phyloP scores from a whole-genome alignment of 1,284 basidiomycete genomes.

The Sanghuangporus baumii region DNA sequence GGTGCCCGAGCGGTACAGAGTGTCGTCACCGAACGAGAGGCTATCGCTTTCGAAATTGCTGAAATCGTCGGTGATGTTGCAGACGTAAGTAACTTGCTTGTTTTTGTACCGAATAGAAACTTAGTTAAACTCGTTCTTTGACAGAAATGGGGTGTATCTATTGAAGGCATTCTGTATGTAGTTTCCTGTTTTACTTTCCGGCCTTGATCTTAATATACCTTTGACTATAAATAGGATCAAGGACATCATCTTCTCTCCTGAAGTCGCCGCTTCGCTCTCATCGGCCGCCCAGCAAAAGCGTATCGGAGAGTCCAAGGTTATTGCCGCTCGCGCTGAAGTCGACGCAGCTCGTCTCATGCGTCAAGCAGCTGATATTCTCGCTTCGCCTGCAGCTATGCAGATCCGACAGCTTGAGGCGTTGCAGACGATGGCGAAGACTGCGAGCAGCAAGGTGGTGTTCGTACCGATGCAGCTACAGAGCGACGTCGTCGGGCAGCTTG shows the following conservation, averaged over 20 bases:
- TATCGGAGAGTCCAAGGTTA: conserved; percentile 93
- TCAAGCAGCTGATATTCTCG: conserved; percentile 88
- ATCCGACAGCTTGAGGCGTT: conserved; percentile 92
- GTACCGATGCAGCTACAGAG: conserved; percentile 89
- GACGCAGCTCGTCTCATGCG: conserved; percentile 93
- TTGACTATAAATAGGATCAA: conserved; percentile 45
- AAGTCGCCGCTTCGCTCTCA: conserved; percentile 88
- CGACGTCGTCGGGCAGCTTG: conserved; percentile 53
- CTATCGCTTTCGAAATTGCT: conserved; percentile 92
- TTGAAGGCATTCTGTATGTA: conserved; percentile 77
- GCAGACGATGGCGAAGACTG: conserved; percentile 65
- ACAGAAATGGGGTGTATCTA: conserved; percentile 87
- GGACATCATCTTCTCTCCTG: conserved; percentile 89
- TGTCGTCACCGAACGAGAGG: conserved; percentile 91
- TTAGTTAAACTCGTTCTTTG: conserved; percentile 17
- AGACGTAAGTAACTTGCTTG: conserved; percentile 35
- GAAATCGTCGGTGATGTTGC: conserved; percentile 88
- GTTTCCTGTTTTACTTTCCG: neutral
- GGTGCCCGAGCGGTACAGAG: conserved; percentile 83
- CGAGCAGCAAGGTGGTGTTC: conserved; percentile 85
- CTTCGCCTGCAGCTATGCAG: conserved; percentile 93
- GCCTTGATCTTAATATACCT: neutral
- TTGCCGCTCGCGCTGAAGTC: conserved; percentile 94
- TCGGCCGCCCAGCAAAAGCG: conserved; percentile 94
- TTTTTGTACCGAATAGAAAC: neutral